A percentile compares a stretch with the other conserved stretches of the same genome.
Evolutionary conservation across 1,139 yeast genomes (phyloP).

Genomic region (Diutina pseudorugosa): DNA sequence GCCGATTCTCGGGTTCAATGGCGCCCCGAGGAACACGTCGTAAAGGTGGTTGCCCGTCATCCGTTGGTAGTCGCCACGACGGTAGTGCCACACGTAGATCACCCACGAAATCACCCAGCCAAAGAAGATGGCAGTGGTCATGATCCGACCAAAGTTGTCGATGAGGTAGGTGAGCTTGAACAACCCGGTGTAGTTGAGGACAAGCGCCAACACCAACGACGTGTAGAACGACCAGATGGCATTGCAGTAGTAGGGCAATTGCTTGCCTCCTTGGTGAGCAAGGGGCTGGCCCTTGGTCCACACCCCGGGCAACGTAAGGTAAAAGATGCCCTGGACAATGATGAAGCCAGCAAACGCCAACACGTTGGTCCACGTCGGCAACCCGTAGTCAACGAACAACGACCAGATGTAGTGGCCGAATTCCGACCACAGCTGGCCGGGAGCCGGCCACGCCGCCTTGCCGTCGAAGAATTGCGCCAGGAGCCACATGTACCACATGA

Average conservation of each 20-base stretch:
- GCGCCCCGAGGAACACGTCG: constrained; percentile 95
- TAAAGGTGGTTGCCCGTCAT: constrained; percentile 87
- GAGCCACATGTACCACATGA: constrained; percentile 97
- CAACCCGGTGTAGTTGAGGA: constrained; percentile 54
- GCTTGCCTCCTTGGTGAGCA: constrained; percentile 63
- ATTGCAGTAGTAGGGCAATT: constrained; percentile 86
- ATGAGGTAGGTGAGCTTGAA: constrained; percentile 49
- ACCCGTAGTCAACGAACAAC: constrained; percentile 42
- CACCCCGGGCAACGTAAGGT: constrained; percentile 84
- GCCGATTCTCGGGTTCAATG: constrained; percentile 91
- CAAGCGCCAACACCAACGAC: constrained; percentile 44
- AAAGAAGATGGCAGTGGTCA: constrained; percentile 77
- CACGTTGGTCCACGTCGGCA: constrained; percentile 63
- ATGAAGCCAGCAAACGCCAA: constrained; percentile 59
- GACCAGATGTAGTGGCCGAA: constrained; percentile 37
- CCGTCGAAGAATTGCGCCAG: constrained; percentile 75
- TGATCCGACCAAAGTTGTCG: constrained; percentile 79
- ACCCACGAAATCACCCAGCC: constrained; percentile 58
- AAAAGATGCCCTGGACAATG: constrained; percentile 58
- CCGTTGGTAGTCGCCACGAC: constrained; percentile 67
- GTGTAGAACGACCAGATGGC: constrained; percentile 79
- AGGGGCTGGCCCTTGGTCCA: constrained; percentile 94
- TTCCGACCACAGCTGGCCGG: constrained; percentile 43
- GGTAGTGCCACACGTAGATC: constrained; percentile 47
- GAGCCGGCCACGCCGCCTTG: constrained; percentile 53